Percentiles rank a stretch among this genome's conserved stretches.
Conservation (phyloP, 139 green algal genomes). For the Chlorella vulgaris region DNA sequence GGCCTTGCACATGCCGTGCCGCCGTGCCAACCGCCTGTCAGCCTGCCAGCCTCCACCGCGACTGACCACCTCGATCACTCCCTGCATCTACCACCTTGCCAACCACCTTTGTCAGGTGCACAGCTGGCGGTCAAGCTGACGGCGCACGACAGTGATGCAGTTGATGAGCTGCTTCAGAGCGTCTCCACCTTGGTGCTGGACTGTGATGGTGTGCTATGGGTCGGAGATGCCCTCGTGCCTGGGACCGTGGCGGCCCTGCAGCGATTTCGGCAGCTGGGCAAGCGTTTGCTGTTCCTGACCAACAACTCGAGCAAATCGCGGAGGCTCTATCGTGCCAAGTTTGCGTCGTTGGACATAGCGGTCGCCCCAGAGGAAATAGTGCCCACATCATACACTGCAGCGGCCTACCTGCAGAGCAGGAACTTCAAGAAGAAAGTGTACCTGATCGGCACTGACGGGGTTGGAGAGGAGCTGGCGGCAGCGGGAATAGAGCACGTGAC, state of each 20-base stretch:
- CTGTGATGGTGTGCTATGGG: too few relatives aligned
- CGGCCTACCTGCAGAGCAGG: conserved; percentile 63
- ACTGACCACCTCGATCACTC: too few relatives aligned
- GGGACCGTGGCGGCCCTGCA: conserved; percentile 47
- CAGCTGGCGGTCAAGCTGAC: neutral
- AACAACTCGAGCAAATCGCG: conserved; percentile 68
- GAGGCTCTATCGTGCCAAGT: conserved; percentile 54
- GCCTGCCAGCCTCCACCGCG: too few relatives aligned
- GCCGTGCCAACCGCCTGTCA: neutral
- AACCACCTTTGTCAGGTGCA: too few relatives aligned
- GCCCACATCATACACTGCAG: conserved; percentile 64
- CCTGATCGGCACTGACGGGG: conserved; percentile 52
- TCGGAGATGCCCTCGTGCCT: too few relatives aligned
- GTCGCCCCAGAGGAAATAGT: conserved; percentile 63
- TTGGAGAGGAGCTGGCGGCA: conserved; percentile 52
- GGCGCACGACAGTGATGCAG: too few relatives aligned
- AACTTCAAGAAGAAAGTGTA: conserved; percentile 58
- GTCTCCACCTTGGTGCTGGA: conserved; percentile 48
- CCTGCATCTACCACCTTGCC: too few relatives aligned
- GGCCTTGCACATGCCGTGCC: too few relatives aligned
- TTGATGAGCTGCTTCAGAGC: conserved; percentile 72
- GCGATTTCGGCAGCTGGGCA: conserved; percentile 47
- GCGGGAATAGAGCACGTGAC: conserved; percentile 41
- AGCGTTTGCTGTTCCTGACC: conserved; percentile 73
- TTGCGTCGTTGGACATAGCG: conserved; percentile 57